Percentiles rank a stretch among this genome's conserved stretches.
phyloP scores from a whole-genome alignment of 352 stramenopile genomes.

The Phytophthora crassamura region DNA sequence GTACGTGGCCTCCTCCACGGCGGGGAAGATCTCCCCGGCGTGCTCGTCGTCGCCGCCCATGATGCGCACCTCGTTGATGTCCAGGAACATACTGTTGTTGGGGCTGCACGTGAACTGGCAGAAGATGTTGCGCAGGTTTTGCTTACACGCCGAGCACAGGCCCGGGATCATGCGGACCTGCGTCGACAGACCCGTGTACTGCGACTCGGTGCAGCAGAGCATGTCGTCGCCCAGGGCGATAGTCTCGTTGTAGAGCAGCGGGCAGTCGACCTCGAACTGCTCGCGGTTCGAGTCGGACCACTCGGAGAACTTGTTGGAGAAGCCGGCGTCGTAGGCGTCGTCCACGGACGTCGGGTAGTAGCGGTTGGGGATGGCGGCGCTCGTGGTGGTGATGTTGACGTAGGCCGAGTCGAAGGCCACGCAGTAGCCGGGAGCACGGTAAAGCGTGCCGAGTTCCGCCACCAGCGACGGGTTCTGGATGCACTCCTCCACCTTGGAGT shows the following conservation, averaged over 20 bases:
- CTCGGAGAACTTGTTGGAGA: slow-evolving; percentile 70
- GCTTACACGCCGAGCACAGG: slow-evolving; percentile 63
- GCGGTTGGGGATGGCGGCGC: slow-evolving; percentile 50
- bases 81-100: slow-evolving; percentile 70
- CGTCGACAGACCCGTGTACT: slow-evolving; percentile 59
- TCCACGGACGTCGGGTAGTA: slow-evolving; percentile 62
- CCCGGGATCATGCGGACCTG: slow-evolving; percentile 70
- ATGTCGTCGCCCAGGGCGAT: slow-evolving; percentile 54
- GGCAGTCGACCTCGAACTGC: slow-evolving; percentile 69
- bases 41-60: slow-evolving; percentile 53
- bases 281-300: slow-evolving; percentile 60
- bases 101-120: slow-evolving; percentile 72
- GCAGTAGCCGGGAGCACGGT: slow-evolving; percentile 53
- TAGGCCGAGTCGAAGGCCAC: slow-evolving; percentile 59
- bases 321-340: slow-evolving; percentile 51
- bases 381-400: slow-evolving; percentile 42
- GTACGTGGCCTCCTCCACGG: slow-evolving; percentile 63
- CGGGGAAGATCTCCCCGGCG: slow-evolving; percentile 46
- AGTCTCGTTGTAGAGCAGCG: slow-evolving; percentile 64
- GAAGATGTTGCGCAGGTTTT: slow-evolving; percentile 72
- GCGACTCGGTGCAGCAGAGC: slow-evolving; percentile 65
- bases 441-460: slow-evolving; percentile 46
- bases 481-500: slow-evolving; percentile 66
- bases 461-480: slow-evolving; percentile 48
- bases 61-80: slow-evolving; percentile 61